Evolutionary conservation across 2,329 filamentous ascomycete species (phyloP), one percentile per base, ranked within the genome.

Genomic region (Capronia americana): DNA sequence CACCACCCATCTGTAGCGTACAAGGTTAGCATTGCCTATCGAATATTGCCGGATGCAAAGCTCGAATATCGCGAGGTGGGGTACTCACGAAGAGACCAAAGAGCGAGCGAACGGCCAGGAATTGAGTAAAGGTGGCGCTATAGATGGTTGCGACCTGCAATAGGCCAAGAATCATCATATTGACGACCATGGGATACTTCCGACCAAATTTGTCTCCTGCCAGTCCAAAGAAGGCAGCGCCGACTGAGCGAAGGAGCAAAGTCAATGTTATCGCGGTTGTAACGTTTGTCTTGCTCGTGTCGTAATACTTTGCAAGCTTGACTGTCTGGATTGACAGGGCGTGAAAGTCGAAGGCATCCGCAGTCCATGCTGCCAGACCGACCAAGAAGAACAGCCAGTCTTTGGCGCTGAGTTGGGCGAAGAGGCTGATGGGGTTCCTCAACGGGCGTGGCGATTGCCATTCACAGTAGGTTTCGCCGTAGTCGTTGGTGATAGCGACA

Each of bases 261-360:
- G 91, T 92, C 38, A 94, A 80, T 26, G 88, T 92, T 70, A 93
- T 92, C 67, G 89, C 90, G 7, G 89, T 90, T 2, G 88, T 87
- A 72, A 94, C 89, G 61, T 89, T 83, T 0, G 90, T 91, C 70
- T 87, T 88, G 68, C 86, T 86, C 58, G 80, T 81, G 20, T 81
- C 71, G 72, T 87, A 89, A 71, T 86, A 86, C 2, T 82, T 77
- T 4, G 86, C 85, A 26, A 93, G 81, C 79, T 92, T 92, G 71
- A 85, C 85, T 3, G 90, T 91, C 76, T 93, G 91, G 70, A 94
- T 91, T 4, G 88, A 91, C 8, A 94, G 83, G 28, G 91, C 90
- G 78, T 93, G 90, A 75, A 93, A 94, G 77, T 93, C 91, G 76
- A 93, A 94, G 3, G 91, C 91, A 76, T 94, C 92, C 64, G 90